These are phyloP conservation scores for Erysimum pusillum DNA, from an alignment of 441 rosid species.

Conservation along the genomic window DNA sequence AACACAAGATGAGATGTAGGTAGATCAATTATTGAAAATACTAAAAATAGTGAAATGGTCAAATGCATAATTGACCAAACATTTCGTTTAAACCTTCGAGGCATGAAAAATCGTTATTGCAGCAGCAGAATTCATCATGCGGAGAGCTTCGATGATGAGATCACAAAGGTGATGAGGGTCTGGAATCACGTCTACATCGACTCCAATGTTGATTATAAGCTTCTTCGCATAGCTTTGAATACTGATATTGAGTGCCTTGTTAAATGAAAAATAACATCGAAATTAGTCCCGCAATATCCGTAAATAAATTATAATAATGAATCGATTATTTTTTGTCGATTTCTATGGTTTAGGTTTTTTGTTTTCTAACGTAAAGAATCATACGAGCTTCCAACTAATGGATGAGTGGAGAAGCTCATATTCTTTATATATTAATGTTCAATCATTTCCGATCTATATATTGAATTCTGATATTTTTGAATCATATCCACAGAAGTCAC, in stretches of 20 bases:
- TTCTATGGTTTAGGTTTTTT: too few relatives aligned
- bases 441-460: too few relatives aligned
- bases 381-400: too few relatives aligned
- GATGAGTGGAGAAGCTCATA: too few relatives aligned
- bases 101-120: background rate
- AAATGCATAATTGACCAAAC: background rate
- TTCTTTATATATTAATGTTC: too few relatives aligned
- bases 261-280: background rate
- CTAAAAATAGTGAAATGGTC: too few relatives aligned
- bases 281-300: background rate
- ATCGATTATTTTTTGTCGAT: too few relatives aligned
- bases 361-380: too few relatives aligned
- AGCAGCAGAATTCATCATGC: constrained; percentile 50
- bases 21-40: too few relatives aligned
- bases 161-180: constrained; percentile 67
- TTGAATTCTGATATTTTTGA: too few relatives aligned
- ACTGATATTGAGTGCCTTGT: constrained; percentile 62
- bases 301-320: too few relatives aligned
- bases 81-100: background rate
- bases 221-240: constrained; percentile 72
- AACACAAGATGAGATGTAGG: background rate
- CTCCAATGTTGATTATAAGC: constrained; percentile 61
- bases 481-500: background rate
- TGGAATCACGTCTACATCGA: constrained; percentile 66
- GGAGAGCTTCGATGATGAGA: constrained; percentile 63